These are phyloP conservation scores for Aspergillus mulundensis DNA, from an alignment of 495 filamentous ascomycete species.

Conservation along the genomic window DNA sequence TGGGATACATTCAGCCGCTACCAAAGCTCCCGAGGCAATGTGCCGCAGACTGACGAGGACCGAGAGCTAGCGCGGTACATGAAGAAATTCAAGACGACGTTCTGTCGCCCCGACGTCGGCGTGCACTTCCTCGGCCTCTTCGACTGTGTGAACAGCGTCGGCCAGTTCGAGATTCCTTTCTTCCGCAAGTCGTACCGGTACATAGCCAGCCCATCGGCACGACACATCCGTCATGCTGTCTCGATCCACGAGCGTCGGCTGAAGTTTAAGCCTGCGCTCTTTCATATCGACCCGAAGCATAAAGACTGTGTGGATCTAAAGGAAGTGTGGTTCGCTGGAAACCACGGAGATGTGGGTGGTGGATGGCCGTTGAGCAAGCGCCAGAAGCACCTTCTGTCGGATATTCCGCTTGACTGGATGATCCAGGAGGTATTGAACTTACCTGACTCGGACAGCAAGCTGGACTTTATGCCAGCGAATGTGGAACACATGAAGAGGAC, in stretches of 20 bases:
- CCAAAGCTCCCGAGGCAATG: conserved; percentile 5
- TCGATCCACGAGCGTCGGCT: conserved; percentile 64
- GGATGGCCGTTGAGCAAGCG: conserved; percentile 55
- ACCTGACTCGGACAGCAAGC: conserved; percentile 12
- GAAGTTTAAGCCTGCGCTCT: conserved; percentile 53
- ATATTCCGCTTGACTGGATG: conserved; percentile 41
- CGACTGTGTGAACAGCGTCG: conserved; percentile 43
- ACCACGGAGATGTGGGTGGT: conserved; percentile 70
- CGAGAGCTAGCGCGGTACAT: conserved; percentile 27
- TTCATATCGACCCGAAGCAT: conserved; percentile 51
- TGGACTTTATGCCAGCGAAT: conserved; percentile 8
- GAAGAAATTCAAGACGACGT: conserved; percentile 36
- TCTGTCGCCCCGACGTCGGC: conserved; percentile 31
- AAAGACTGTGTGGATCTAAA: conserved; percentile 56
- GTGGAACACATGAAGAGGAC: background rate
- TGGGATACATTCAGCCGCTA: conserved; percentile 48
- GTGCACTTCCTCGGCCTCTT: conserved; percentile 42
- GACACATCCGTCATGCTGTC: conserved; percentile 57
- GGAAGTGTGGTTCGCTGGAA: conserved; percentile 71
- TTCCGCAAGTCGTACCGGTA: conserved; percentile 9
- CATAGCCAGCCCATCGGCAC: conserved; percentile 39
- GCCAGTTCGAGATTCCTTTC: conserved; percentile 27
- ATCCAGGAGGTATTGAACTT: conserved; percentile 30
- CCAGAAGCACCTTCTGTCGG: conserved; percentile 23
- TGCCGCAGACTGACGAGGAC: conserved; percentile 15